Evolutionary conservation across 2,329 filamentous ascomycete species (phyloP), one percentile per base, ranked within the genome.

Genomic region (Periconia sp.): DNA sequence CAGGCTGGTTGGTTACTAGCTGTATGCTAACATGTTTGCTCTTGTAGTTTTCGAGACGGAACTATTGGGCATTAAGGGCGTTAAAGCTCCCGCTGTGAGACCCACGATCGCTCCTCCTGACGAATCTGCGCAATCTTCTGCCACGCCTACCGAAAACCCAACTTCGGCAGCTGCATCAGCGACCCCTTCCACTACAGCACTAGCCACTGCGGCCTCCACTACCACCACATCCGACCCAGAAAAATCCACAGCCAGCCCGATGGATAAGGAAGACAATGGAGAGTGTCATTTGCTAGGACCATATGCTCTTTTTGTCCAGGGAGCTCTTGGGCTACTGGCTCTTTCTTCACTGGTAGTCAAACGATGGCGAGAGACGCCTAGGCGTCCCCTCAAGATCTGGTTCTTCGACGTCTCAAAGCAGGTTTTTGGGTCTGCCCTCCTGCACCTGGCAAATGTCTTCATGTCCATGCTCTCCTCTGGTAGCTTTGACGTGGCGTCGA

Each of bases 371-470:
- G 94, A 99, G 76, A 83, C 90, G 53, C 93, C 94, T 1, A 93
- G 97, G 72, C 84, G 94, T 51, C 93, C 93, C 1, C 70, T 97
- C 68, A 96, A 95, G 81, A 92, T 99, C 61, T 99, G 94, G 93
- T 92, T 90, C 74, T 99, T 97, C 73, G 94, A 99, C 71, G 94
- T 87, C 20, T 96, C 91, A 31, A 99, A 99, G 79, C 94, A 99
- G 79, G 91, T 99, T 50, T 90, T 97, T 67, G 94, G 94, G 19
- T 95, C 92, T 30, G 87, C 92, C 44, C 82, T 99, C 72, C 86
- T 97, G 33, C 94, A 99, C 76, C 81, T 93, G 43, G 90, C 92
- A 62, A 99, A 99, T 71, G 82, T 99, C 49, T 85, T 96, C 74
- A 96, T 99, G 89, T 95, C 91, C 45, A 91, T 97, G 90, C 82